Conservation (phyloP, 345 rosid species). For the Camelina laxa region DNA sequence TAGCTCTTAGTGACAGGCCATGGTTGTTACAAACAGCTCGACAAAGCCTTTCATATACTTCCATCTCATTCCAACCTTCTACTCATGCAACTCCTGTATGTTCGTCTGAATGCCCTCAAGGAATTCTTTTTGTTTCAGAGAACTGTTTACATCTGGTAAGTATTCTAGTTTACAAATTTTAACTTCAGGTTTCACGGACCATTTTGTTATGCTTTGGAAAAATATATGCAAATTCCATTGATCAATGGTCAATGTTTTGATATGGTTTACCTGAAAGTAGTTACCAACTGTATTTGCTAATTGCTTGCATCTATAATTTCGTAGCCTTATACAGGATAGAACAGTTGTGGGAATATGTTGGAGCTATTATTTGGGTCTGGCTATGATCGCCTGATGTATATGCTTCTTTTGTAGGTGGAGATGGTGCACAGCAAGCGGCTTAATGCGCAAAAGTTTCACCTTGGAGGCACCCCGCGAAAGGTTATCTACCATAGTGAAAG, state of each 20-base stretch:
- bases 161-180: slow-evolving; percentile 21
- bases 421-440: slow-evolving; percentile 90
- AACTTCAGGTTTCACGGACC: slow-evolving; percentile 15
- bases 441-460: slow-evolving; percentile 89
- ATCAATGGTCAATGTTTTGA: slow-evolving; percentile 11
- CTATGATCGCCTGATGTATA: slow-evolving; percentile 34
- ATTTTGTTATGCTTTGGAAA: slow-evolving; percentile 13
- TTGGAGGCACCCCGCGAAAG: slow-evolving; percentile 95
- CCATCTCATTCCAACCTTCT: slow-evolving; percentile 93
- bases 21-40: slow-evolving; percentile 96
- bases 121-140: slow-evolving; percentile 91
- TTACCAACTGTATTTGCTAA: slow-evolving; percentile 10
- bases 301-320: slow-evolving; percentile 23
- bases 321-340: neutral
- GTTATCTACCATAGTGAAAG: slow-evolving; percentile 91
- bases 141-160: slow-evolving; percentile 93
- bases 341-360: slow-evolving; percentile 14
- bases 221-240: slow-evolving; percentile 4
- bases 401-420: slow-evolving; percentile 72
- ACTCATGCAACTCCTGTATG: slow-evolving; percentile 97
- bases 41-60: slow-evolving; percentile 85
- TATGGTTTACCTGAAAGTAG: slow-evolving; percentile 3
- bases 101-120: slow-evolving; percentile 88
- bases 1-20: slow-evolving; percentile 94
- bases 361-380: slow-evolving; percentile 11